Evolutionary conservation across 1,284 basidiomycete genomes (phyloP).

Genomic region (Malassezia furfur): DNA sequence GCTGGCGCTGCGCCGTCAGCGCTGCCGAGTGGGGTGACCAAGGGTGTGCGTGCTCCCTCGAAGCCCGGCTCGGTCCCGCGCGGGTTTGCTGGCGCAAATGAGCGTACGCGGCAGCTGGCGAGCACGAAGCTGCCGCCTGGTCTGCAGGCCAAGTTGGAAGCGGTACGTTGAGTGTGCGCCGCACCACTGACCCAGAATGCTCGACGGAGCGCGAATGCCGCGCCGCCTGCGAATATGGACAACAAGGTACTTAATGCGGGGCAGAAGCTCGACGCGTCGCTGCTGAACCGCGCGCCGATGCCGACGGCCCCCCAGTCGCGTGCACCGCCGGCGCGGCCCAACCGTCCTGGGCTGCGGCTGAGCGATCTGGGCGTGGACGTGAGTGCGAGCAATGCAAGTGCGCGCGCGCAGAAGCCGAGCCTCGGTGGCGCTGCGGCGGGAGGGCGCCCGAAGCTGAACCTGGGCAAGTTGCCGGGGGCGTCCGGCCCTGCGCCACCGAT

Average conservation of each 20-base stretch:
- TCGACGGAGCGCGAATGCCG: conserved; percentile 16
- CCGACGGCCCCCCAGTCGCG: conserved; percentile 10
- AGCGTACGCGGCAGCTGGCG: conserved; percentile 34
- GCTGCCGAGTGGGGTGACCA: too few species aligned
- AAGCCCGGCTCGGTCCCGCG: not conserved
- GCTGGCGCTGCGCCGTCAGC: too few species aligned
- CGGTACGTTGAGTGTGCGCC: conserved; percentile 53
- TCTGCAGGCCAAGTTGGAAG: conserved; percentile 85
- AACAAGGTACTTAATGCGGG: conserved; percentile 25
- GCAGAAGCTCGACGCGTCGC: conserved; percentile 31
- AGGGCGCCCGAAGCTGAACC: conserved; percentile 1
- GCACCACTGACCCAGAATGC: conserved; percentile 16
- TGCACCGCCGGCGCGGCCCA: conserved; percentile 19
- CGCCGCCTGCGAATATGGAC: not conserved
- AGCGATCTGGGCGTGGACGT: conserved; percentile 28
- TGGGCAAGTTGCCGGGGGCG: conserved; percentile 9
- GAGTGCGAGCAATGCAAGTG: conserved; percentile 6
- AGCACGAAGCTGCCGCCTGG: conserved; percentile 58
- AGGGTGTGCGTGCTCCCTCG: too few species aligned
- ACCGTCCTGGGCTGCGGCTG: conserved; percentile 31
- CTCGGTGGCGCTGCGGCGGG: not conserved
- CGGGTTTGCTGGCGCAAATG: conserved; percentile 26
- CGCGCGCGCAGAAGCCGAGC: not conserved
- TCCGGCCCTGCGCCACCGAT: not conserved
- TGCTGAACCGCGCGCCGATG: conserved; percentile 17